phyloP scores from a whole-genome alignment of 331 rosid genomes.

The Malus hybrid region DNA sequence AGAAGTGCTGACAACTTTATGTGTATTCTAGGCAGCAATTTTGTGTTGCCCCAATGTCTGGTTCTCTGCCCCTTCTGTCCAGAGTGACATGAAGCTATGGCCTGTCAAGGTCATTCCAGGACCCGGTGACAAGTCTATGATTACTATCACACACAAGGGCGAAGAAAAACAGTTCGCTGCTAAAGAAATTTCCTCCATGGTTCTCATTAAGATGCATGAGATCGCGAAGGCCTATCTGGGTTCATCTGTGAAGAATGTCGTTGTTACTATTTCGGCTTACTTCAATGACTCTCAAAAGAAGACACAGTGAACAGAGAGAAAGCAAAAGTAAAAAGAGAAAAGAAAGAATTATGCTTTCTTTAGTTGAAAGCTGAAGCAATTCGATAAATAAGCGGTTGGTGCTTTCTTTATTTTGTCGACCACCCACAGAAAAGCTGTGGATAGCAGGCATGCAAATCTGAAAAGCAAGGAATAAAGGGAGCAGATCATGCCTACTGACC shows the following conservation, averaged over 20 bases:
- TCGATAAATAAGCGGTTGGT: too few relatives aligned
- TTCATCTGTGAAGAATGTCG: slow-evolving; percentile 47
- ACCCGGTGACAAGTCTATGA: slow-evolving; percentile 63
- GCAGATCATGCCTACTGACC: too few relatives aligned
- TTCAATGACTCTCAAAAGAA: slow-evolving; percentile 51
- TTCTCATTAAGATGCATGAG: slow-evolving; percentile 68
- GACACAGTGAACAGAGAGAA: too few relatives aligned
- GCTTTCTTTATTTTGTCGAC: too few relatives aligned
- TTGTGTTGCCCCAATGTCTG: neutral
- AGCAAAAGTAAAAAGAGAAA: too few relatives aligned
- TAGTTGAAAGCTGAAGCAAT: too few relatives aligned
- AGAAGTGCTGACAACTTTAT: slow-evolving; percentile 29
- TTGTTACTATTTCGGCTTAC: slow-evolving; percentile 71
- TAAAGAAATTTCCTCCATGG: slow-evolving; percentile 76
- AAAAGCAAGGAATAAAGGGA: too few relatives aligned
- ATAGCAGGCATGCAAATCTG: too few relatives aligned
- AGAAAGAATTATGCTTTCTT: too few relatives aligned
- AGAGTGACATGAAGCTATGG: slow-evolving; percentile 68
- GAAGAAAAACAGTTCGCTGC: slow-evolving; percentile 69
- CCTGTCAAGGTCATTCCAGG: slow-evolving; percentile 68
- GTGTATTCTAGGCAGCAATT: neutral
- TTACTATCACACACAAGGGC: slow-evolving; percentile 51
- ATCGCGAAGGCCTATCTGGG: slow-evolving; percentile 77
- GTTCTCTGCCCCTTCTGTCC: slow-evolving; percentile 48
- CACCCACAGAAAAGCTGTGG: too few relatives aligned